Base-by-base conservation (phyloP, 495 filamentous ascomycete genomes). In the Extremus antarcticus region DNA sequence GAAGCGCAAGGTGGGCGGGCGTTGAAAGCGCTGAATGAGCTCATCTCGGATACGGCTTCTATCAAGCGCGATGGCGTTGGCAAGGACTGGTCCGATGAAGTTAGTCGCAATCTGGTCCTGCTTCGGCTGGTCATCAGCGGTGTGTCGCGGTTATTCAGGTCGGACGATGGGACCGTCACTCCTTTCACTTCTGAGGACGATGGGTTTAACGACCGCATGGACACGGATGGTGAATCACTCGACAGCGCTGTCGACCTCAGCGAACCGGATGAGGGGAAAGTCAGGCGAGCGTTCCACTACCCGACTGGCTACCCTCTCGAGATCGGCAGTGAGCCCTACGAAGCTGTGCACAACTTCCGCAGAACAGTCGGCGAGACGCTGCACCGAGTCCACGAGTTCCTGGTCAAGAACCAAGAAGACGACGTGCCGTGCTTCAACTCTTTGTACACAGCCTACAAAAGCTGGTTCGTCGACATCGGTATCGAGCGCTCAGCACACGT, bases 61-160 rank as follows among this genome's bases (percentile, higher is more conserved):
- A 82, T 95, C 25, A 96, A 90, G 68, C 78, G 91, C 43, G 89
- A 94, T 61, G 92, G 92, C 43, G 94, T 86, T 64, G 92, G 91
- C 50, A 97, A 97, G 68, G 90, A 94, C 61, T 99, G 92, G 92
- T 95, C 90, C 0, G 92, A 99, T 69, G 94, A 97, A 68, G 83
- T 96, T 25, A 87, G 89, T 2, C 74, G 92, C 54, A 94, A 94
- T 66, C 69, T 99, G 46, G 84, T 88, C 2, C 84, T 95, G 47
- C 72, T 97, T 17, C 77, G 90, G 54, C 77, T 99, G 32, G 76
- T 94, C 24, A 76, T 95, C 50, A 94, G 90, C 13, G 92, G 92
- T 39, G 79, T 95, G 10, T 87, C 90, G 9, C 80, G 86, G 1
- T 76, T 99, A 8, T 97, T 97, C 60, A 88, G 96, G 56, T 77